Base-by-base conservation (phyloP, 1,139 yeast genomes). In the Kazachstania sp. region DNA sequence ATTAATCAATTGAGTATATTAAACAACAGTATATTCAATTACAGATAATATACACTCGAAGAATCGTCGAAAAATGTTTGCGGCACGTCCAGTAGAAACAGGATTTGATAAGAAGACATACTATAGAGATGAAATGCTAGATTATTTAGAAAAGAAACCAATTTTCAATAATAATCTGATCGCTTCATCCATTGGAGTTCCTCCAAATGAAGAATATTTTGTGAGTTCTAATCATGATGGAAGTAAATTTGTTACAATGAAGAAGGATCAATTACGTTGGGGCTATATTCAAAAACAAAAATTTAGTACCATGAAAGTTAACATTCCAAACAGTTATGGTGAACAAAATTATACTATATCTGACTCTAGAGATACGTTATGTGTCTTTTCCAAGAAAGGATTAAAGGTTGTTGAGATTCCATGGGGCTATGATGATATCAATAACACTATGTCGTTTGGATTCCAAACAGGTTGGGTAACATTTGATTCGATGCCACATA, bases 341-440 rank as follows among this genome's bases (percentile, higher is more conserved):
- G 59, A 20, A 18, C 32, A 37, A 7, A 49, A 65, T 31, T 56
- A 59, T 1, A 38, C 49, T 29, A 52, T 74, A 49, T 73, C 74
- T 56, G 54, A 60, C 2, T 57, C 69, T 1, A 79, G 74, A 3
- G 64, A 71, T 1, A 60, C 73, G 15, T 42, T 72, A 32, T 75
- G 78, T 34, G 56, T 72, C 5, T 65, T 71, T 44, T 70, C 70
- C 43, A 65, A 63, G 0, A 45, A 53, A 23, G 60, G 66, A 19
- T 53, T 74, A 3, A 55, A 64, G 37, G 63, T 69, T 2, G 54
- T 68, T 13, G 65, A 62, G 43, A 52, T 64, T 44, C 63, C 63
- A 44, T 58, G 60, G 54, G 53, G 54, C 8, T 55, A 51, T n/a
- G 43, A 50, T 12, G 54, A 51, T 15, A 45, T 46, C 4, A 30